Percentiles rank a stretch among this genome's conserved stretches.
phyloP scores from a whole-genome alignment of 1,284 basidiomycete species.

The Singerocomus rubriflavus region DNA sequence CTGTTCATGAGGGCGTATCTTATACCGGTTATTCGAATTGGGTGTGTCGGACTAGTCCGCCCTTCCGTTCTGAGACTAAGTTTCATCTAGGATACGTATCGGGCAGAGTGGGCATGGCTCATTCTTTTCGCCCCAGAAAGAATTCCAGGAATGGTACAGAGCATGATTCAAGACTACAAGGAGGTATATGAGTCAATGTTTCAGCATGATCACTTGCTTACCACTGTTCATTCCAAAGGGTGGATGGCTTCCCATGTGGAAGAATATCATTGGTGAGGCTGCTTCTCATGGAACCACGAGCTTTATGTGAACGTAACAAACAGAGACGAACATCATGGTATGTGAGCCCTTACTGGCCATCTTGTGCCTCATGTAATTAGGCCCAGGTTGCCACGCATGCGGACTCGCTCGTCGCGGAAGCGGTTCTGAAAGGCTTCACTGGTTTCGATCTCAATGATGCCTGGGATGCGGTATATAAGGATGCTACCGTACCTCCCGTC shows the following conservation, averaged over 20 bases:
- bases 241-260: conserved; percentile 90
- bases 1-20: conserved; percentile 58
- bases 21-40: conserved; percentile 86
- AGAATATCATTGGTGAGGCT: conserved; percentile 70
- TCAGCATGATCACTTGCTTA: background rate
- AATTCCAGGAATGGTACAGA: conserved; percentile 70
- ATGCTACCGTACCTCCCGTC: conserved; percentile 66
- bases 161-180: conserved; percentile 77
- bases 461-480: conserved; percentile 75
- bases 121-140: conserved; percentile 76
- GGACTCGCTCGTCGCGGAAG: conserved; percentile 79
- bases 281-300: background rate
- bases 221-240: conserved; percentile 40
- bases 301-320: background rate
- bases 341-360: background rate
- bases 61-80: background rate
- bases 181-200: conserved; percentile 44
- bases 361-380: background rate
- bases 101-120: conserved; percentile 77
- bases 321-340: conserved; percentile 74
- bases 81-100: conserved; percentile 62
- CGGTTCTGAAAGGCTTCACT: conserved; percentile 60
- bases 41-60: conserved; percentile 39
- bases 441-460: conserved; percentile 66
- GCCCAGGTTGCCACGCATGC: conserved; percentile 72